These are phyloP conservation scores for Ophiostoma tasmaniense DNA, from an alignment of 2,329 filamentous ascomycete genomes.

Conservation along the genomic window DNA sequence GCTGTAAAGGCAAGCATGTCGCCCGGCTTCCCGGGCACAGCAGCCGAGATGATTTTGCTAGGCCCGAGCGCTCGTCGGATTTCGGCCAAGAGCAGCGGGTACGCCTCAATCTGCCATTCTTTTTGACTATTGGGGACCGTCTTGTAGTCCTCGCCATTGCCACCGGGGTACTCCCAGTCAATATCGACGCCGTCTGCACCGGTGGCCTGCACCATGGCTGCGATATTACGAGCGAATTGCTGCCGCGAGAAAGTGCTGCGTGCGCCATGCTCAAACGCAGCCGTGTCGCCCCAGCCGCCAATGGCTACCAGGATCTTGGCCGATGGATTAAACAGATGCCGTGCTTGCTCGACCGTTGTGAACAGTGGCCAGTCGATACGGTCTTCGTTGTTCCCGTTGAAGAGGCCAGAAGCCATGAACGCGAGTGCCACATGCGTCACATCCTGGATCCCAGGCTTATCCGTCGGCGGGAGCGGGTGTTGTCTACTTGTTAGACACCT, in stretches of 20 bases:
- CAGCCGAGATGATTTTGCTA: slow-evolving; percentile 55
- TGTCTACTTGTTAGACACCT: slow-evolving; percentile 30
- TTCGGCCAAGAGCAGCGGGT: slow-evolving; percentile 50
- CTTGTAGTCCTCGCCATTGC: slow-evolving; percentile 64
- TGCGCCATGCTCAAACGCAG: slow-evolving; percentile 52
- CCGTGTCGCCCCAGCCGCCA: slow-evolving; percentile 65
- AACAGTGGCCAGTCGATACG: slow-evolving; percentile 43
- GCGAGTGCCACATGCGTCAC: slow-evolving; percentile 52
- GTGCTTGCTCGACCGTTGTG: slow-evolving; percentile 40
- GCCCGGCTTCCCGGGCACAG: slow-evolving; percentile 51
- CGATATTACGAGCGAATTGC: slow-evolving; percentile 56
- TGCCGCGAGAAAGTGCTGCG: slow-evolving; percentile 42
- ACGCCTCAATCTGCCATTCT: slow-evolving; percentile 51
- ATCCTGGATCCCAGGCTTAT: slow-evolving; percentile 29
- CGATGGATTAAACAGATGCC: slow-evolving; percentile 38
- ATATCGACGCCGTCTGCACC: slow-evolving; percentile 60
- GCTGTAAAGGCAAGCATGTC: slow-evolving; percentile 61
- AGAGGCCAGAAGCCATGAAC: slow-evolving; percentile 46
- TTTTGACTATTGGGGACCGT: slow-evolving; percentile 50
- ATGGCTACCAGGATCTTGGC: slow-evolving; percentile 63
- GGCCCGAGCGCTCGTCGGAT: slow-evolving; percentile 50
- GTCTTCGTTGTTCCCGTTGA: slow-evolving; percentile 35
- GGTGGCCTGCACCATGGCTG: slow-evolving; percentile 50
- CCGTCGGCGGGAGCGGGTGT: slow-evolving; percentile 35
- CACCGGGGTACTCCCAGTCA: slow-evolving; percentile 57